Evolutionary conservation across 179 eudicot species (phyloP), one percentile per base, ranked within the genome.

Genomic region (Nepenthes alata): DNA sequence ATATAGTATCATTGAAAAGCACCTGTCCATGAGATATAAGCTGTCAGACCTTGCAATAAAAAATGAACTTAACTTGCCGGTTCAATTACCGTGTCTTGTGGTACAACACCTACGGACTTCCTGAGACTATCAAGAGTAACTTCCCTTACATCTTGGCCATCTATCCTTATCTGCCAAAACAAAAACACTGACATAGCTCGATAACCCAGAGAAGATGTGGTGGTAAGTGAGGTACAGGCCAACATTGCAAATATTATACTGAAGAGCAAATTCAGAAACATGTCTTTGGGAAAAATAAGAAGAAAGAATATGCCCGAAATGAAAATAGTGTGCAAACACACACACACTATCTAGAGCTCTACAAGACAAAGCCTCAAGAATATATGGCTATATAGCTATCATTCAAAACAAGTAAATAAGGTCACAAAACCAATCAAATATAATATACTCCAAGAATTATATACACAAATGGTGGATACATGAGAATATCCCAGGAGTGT

Each of bases 1-100:
- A 88, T 78, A 91, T 91, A 13, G 97, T 84, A 71, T 91, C 97
- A 69, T 91, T 91, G 69, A 91, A 91, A 58, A 91, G 90, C 16
- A 91, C 97, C 97, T 91, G 85, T 44, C 60, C 62, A 48, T 35
- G 2, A 58, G 61, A 58, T 6, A 38, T 58, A 13, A 38, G 41
- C 10, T 37, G 10, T 41, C 36, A 2, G 15, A 37, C 48, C 48
- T 16, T 37, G 6, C 1, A 1, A 0, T 12, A 16, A 52, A n/a
- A 2, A 52, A 52, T 12, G 3, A 9, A 25, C 9, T 25, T 10
- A 5, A 11, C 39, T 55, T 25, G 37, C 58, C 0, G n/a, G 37
- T 55, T 12, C 71, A 77, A 78, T 80, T 73, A 88, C 97, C 61
- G 96, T 91, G 64, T 91, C 97, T 71, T 91, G 97, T 47, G 97